These are phyloP conservation scores for Ascochyta fabae DNA, from an alignment of 2,329 filamentous ascomycete genomes.

Conservation along the genomic window DNA sequence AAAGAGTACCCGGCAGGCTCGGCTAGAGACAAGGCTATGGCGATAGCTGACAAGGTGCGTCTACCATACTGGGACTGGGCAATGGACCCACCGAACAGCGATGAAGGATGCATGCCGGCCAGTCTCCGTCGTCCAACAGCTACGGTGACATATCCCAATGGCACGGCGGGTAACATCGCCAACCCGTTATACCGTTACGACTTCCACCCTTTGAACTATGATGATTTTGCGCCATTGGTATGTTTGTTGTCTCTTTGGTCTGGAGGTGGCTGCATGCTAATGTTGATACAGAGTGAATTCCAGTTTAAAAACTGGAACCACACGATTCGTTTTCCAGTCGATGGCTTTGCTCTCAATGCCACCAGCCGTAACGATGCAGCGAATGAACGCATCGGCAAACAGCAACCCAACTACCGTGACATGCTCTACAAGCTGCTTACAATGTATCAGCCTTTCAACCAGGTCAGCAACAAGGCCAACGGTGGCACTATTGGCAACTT, in stretches of 20 bases:
- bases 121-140: conserved; percentile 28
- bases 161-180: conserved; percentile 29
- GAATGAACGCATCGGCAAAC: conserved; percentile 31
- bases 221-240: conserved; percentile 38
- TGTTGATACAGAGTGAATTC: conserved; percentile 28
- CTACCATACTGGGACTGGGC: conserved; percentile 49
- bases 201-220: conserved; percentile 39
- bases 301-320: conserved; percentile 43
- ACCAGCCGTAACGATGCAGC: conserved; percentile 39
- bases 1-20: conserved; percentile 36
- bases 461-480: conserved; percentile 42
- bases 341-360: conserved; percentile 31
- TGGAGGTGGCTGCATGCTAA: background rate
- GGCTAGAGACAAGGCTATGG: conserved; percentile 30
- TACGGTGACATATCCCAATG: conserved; percentile 38
- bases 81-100: conserved; percentile 26
- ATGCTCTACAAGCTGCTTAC: conserved; percentile 44
- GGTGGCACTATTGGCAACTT: conserved; percentile 42
- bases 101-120: conserved; percentile 35
- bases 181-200: conserved; percentile 41
- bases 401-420: conserved; percentile 40
- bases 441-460: conserved; percentile 39
- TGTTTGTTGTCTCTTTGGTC: background rate
- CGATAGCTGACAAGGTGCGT: conserved; percentile 33
- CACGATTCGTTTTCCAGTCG: conserved; percentile 37